Conservation (phyloP, 768 basidiomycete species). For the Serendipita indica region DNA sequence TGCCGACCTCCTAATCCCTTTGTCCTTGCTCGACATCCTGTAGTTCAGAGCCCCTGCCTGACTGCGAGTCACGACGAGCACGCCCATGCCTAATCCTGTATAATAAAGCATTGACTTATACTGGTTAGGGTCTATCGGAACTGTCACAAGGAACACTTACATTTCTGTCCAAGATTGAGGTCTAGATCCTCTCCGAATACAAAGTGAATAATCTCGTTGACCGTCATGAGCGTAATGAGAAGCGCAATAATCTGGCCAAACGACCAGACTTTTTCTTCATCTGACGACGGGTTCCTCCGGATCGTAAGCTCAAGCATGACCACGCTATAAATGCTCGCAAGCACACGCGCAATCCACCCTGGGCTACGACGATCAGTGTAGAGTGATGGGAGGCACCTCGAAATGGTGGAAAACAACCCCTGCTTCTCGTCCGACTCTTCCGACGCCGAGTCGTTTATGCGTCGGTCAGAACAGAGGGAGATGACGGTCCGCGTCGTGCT, state of each 20-base stretch:
- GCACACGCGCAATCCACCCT: constrained; percentile 6
- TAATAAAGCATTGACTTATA: too few relatives aligned
- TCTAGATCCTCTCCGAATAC: background rate
- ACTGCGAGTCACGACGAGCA: too few relatives aligned
- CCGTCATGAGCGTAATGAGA: constrained; percentile 7
- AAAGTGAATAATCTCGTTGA: constrained; percentile 12
- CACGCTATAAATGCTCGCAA: constrained; percentile 9
- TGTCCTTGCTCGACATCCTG: too few relatives aligned
- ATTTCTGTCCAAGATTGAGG: constrained; percentile 3
- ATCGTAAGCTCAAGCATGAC: constrained; percentile 12
- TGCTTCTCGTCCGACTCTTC: background rate
- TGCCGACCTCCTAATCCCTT: too few relatives aligned
- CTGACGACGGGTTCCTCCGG: background rate
- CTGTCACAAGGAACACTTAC: too few relatives aligned
- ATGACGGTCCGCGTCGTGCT: background rate
- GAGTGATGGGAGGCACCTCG: background rate
- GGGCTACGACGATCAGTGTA: background rate
- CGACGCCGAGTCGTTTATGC: background rate
- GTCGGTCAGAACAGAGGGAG: background rate
- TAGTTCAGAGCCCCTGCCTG: too few relatives aligned
- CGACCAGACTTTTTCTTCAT: constrained; percentile 11
- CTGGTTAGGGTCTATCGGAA: too few relatives aligned
- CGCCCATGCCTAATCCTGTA: too few relatives aligned
- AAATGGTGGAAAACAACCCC: background rate
- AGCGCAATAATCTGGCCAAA: constrained; percentile 13